These are phyloP conservation scores for Eucalyptus guilfoylei DNA, from an alignment of 345 rosid species.

Conservation along the genomic window DNA sequence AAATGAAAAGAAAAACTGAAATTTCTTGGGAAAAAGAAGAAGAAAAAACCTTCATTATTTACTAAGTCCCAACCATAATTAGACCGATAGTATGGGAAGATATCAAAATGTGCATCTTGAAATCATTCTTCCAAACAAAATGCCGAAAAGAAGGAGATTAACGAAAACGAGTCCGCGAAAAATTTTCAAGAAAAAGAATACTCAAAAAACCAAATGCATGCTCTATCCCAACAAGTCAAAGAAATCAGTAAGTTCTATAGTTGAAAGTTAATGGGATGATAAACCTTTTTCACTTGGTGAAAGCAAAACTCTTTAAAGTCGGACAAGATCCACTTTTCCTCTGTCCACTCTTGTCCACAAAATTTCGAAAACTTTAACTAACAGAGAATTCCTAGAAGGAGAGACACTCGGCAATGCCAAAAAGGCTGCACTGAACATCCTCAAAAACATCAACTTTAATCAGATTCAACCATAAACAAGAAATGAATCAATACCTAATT, in stretches of 20 bases:
- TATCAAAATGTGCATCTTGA: not conserved
- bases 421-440: not conserved
- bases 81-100: not conserved
- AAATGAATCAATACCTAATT: not conserved
- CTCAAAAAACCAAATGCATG: not conserved
- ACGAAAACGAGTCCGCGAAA: rapidly evolving
- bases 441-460: not conserved
- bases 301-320: not conserved
- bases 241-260: not conserved
- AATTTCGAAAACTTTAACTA: not conserved
- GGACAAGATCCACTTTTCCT: not conserved
- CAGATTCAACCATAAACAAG: not conserved
- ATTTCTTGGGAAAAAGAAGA: not conserved
- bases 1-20: not conserved
- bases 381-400: not conserved
- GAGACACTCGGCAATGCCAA: not conserved
- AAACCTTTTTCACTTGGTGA: not conserved
- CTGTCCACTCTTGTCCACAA: not conserved
- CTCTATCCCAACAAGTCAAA: not conserved
- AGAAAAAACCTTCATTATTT: not conserved
- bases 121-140: not conserved
- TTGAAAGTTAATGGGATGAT: not conserved
- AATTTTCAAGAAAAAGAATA: not conserved
- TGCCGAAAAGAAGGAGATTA: not conserved
- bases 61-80: not conserved